Base-by-base conservation (phyloP, 371 early-diverging fungal species). In the Mucor lusitanicus region DNA sequence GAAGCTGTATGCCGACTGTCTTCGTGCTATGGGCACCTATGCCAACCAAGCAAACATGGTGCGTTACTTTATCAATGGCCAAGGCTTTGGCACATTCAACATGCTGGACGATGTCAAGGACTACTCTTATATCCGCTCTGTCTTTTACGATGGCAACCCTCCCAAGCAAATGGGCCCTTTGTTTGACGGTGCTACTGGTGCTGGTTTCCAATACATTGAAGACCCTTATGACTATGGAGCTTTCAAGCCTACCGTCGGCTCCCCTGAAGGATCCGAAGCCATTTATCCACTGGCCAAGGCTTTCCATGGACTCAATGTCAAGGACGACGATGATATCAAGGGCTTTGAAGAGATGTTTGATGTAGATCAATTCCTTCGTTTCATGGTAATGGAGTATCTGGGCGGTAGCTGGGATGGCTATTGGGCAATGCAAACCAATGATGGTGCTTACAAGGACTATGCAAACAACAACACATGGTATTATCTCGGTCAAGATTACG, bases 311-410 rank as follows among this genome's bases (percentile, higher is more conserved):
- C 69, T 78, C 8, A 65, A 78, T 65, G 58, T 73, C 40, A 72
- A 68, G 12, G 60, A 83, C 39, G 80, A 81, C 53, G 69, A 60
- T 6, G 70, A 76, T n/a, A 53, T 85, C 9, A 69, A 66, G 4
- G 57, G 71, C 13, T 72, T 85, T 55, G 65, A 68, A 67, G 68
- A 69, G 25, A 53, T 64, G 15, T 77, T 87, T 65, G 83, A 84
- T 54, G 33, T 80, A 21, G 87, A 87, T 28, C 63, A 72, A 7
- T 83, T 84, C 65, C 62, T 87, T 19, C 83, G 87, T 12, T 84
- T 83, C 71, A 85, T 87, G 85, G 87, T 87, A 17, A 69, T 85
- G 69, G 87, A 87, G 65, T 85, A 83, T 59, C 74, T 85, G 17
- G 70, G 79, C 44, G 87, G 80, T 21, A 64, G 78, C 61, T 87